Base-by-base conservation (phyloP, 805 yeast species). In the Metschnikowia noctiluminum region DNA sequence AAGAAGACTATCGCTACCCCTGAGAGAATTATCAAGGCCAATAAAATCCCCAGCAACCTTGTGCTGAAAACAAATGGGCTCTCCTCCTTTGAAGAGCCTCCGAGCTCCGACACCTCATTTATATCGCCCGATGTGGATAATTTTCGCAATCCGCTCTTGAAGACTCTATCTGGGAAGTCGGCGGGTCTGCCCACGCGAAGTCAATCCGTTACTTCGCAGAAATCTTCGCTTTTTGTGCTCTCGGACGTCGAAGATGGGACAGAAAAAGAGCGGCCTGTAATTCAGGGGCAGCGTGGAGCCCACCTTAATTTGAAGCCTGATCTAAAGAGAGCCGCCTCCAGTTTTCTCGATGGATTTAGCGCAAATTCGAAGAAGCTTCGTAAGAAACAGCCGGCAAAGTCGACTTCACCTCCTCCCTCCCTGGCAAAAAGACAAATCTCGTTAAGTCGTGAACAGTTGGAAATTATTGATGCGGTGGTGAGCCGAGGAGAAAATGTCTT, bases 401-500 rank as follows among this genome's bases (percentile, higher is more conserved):
- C 38, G 13, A 31, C 43, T 2, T 45, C 54, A 8, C 41, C 52
- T 13, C 45, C 43, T 11, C 35, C 41, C 3, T 31, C 46, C 10
- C 26, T 39, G 37, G 28, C 15, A 28, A 43, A 30, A 7, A 32
- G 38, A 1, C 38, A 40, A 15, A 37, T 52, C n/a, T 12, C 48
- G 4, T 50, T 65, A 38, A 60, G 73, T 54, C 62, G 59, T 2
- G 84, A 79, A 48, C 85, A 80, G 61, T 35, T 54, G 6, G 56
- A 59, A 16, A 80, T 87, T 7, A 55, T 86, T 7, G 70, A 77
- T 21, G 62, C 76, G 11, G 82, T 83, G 8, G 73, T 85, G 7
- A 65, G 73, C 13, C 61, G 71, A 21, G 90, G 95, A 0, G 69
- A 73, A 14, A 88, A 85, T 50, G 68, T 94, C 2, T 94, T 94